Evolutionary conservation across 169 alveolate species (phyloP), one percentile per base, ranked within the genome.

Genomic region (Plasmodium yoelii): DNA sequence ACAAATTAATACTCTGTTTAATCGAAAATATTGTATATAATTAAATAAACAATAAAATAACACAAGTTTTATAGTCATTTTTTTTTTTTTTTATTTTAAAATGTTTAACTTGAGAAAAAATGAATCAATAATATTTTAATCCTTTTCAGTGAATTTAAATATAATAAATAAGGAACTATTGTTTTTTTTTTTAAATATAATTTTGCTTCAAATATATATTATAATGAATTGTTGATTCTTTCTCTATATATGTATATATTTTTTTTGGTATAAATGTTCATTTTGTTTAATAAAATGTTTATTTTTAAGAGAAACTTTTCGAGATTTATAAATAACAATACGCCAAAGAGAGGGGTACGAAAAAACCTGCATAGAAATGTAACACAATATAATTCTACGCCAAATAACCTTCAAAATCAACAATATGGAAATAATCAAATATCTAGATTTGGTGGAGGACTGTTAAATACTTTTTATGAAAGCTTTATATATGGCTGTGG

Each of bases 401-500:
- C 89, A 80, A 34, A 59, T 24, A 80, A 65, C 51, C 19, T 80
- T 39, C 28, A 34, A 24, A 42, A 80, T 80, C 89, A 80, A 5
- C 87, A 56, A 39, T 64, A 80, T 80, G 82, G 55, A 2, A 75
- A 75, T 75, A 51, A 80, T 60, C 49, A 26, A n/a, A 49, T 51
- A 51, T 42, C 57, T 34, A 80, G 70, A 59, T 46, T n/a, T 34
- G 82, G 82, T 18, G 89, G 74, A 28, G 89, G 89, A 3, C 28
- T 80, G 19, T 24, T 80, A 13, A 64, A 15, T 47, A 80, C 89
- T 42, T 80, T 80, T 59, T 80, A 80, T 80, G 89, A 80, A 47
- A 80, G 89, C 59, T 80, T 80, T 69, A 65, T 80, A 51, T 80
- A 80, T 80, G 89, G 89, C 53, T 80, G 89, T 80, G 89, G 89